A percentile compares a stretch with the other conserved stretches of the same genome.
Conservation (phyloP, 441 rosid species). For the Erodium trifolium region DNA sequence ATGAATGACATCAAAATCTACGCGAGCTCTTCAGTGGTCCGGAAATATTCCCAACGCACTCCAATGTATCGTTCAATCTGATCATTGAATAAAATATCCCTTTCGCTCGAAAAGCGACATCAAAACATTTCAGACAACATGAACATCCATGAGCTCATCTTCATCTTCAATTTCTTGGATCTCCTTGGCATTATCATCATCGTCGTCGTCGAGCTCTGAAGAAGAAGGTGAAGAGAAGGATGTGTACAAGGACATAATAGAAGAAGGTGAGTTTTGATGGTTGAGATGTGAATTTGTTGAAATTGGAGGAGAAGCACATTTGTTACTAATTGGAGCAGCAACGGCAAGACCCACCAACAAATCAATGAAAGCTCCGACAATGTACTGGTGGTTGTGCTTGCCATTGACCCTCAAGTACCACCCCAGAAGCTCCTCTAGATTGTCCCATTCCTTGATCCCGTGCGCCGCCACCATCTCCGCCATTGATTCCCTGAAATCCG, state of each 20-base stretch:
- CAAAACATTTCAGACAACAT: too few species aligned
- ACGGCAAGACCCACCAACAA: slow-evolving; percentile 38
- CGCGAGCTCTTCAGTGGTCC: too few species aligned
- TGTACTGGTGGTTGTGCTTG: slow-evolving; percentile 52
- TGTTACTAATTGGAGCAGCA: slow-evolving; percentile 18
- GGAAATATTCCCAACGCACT: too few species aligned
- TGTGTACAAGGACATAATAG: slow-evolving; percentile 40
- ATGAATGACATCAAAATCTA: too few species aligned
- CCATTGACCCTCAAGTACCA: slow-evolving; percentile 56
- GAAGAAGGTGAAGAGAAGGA: slow-evolving; percentile 32
- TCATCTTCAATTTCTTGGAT: not conserved
- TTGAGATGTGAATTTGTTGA: not conserved
- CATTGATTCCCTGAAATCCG: slow-evolving; percentile 73
- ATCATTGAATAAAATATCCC: too few species aligned
- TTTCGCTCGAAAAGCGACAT: too few species aligned
- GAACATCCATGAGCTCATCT: not conserved
- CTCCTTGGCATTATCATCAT: not conserved
- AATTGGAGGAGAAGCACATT: not conserved
- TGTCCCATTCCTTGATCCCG: slow-evolving; percentile 43
- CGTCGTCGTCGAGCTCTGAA: not conserved
- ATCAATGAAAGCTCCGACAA: slow-evolving; percentile 69
- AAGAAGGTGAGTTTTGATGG: slow-evolving; percentile 35
- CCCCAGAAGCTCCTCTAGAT: slow-evolving; percentile 48
- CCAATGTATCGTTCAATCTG: too few species aligned
- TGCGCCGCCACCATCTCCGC: slow-evolving; percentile 81